Base-by-base conservation (phyloP, 257 asterid genomes). In the Galeopsis tetrahit region DNA sequence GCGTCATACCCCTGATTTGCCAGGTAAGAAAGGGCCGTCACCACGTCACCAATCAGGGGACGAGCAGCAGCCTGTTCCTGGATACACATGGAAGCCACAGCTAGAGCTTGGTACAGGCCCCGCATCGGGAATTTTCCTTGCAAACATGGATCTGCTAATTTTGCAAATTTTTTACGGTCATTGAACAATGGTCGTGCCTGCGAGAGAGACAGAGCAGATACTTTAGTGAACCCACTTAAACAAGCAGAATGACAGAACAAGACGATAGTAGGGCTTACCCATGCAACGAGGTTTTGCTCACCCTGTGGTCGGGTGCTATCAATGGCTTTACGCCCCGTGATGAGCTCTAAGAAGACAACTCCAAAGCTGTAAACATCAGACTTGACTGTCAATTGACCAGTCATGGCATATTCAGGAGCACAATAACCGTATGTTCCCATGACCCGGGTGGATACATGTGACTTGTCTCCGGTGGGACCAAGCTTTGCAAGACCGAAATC, bases 361-460 rank as follows among this genome's bases (percentile, higher is more conserved):
- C 99, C 99, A 28, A 95, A 95, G 78, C 99, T 95, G 77, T 95
- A 95, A 68, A 95, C 99, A 39, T 95, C 98, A 13, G 99, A 95
- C 81, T 95, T 95, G 32, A 95, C 99, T 0, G 99, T 95, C 79
- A 95, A 78, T 63, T 95, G 99, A 10, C 99, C 99, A 0, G 99
- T 95, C 99, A 92, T 95, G 44, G 99, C 99, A 72, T 95, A 95
- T 78, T 95, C 99, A 0, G 99, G 99, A 48, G 98, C 99, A 77
- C 99, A 95, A 72, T 95, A 95, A 46, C 99, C 99, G 9, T 95
- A 95, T 31, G 99, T 95, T 66, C 99, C 98, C 99, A 95, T 95
- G 80, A 95, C 99, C 84, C 99, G 80, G 6, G 99, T 92, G 62
- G 99, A 95, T 57, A 95, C 99, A 64, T 95, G 99, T 0, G 99